Conservation (phyloP, 345 rosid species). For the Eucalyptus dawsonii region DNA sequence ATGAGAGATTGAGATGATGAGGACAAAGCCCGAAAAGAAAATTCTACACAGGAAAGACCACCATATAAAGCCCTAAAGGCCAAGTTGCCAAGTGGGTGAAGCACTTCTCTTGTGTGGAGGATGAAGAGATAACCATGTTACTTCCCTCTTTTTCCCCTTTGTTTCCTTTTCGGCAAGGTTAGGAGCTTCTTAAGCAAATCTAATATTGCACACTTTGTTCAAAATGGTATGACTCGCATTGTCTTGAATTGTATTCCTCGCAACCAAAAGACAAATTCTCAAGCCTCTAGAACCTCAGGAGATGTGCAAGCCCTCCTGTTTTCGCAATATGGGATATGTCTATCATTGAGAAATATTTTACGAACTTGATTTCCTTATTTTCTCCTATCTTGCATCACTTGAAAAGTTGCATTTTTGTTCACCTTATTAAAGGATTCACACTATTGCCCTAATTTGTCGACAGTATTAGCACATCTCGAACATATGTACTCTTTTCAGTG, state of each 20-base stretch:
- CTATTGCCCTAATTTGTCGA: background rate
- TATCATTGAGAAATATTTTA: background rate
- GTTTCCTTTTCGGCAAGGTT: background rate
- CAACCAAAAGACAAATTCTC: background rate
- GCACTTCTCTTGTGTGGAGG: background rate
- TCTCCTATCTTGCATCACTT: background rate
- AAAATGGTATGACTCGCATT: background rate
- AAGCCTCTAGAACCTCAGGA: background rate
- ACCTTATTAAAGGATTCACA: background rate
- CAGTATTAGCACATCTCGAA: accelerated
- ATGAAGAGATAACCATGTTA: background rate
- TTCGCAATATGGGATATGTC: background rate
- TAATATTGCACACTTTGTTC: background rate
- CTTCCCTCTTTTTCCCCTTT: background rate
- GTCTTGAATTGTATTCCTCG: background rate
- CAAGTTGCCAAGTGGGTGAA: background rate
- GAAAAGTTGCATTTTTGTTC: background rate
- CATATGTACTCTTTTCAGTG: background rate
- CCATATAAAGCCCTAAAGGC: background rate
- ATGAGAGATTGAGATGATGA: background rate
- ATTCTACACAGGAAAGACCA: background rate
- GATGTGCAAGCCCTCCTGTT: background rate
- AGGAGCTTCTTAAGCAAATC: background rate
- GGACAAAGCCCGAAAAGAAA: background rate
- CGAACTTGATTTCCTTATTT: background rate